These are phyloP conservation scores for Coniophora puteana DNA, from an alignment of 1,284 basidiomycete species.

Conservation along the genomic window DNA sequence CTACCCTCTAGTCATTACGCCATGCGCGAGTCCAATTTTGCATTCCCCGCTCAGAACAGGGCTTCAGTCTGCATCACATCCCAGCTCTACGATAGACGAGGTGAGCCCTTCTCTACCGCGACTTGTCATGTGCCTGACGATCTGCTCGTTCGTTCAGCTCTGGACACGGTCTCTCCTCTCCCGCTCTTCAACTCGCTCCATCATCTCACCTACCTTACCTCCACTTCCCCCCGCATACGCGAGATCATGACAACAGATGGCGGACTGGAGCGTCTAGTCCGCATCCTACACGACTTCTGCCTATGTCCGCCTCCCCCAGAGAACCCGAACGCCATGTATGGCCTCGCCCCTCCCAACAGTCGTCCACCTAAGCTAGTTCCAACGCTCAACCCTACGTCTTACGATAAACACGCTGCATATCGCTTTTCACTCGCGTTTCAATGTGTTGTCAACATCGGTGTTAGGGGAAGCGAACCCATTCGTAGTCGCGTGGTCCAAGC, in stretches of 20 bases:
- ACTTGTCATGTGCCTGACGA: slow-evolving; percentile 7
- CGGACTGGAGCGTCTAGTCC: slow-evolving; percentile 92
- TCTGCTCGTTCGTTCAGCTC: slow-evolving; percentile 50
- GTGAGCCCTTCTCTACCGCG: too few species aligned
- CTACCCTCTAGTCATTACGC: slow-evolving; percentile 5
- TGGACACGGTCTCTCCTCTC: slow-evolving; percentile 89
- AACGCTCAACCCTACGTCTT: slow-evolving; percentile 61
- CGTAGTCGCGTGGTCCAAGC: slow-evolving; percentile 94
- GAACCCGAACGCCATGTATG: slow-evolving; percentile 69
- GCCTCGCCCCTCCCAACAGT: slow-evolving; percentile 59
- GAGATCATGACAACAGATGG: slow-evolving; percentile 99
- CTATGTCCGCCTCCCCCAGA: slow-evolving; percentile 73
- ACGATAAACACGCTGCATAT: slow-evolving; percentile 82
- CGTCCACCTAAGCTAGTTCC: slow-evolving; percentile 51
- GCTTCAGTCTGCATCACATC: slow-evolving; percentile 94
- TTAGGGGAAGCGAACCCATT: slow-evolving; percentile 92
- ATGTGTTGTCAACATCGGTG: slow-evolving; percentile 97
- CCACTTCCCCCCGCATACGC: slow-evolving; percentile 94
- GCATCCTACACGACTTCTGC: slow-evolving; percentile 88
- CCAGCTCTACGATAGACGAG: slow-evolving; percentile 93
- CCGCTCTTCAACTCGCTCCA: slow-evolving; percentile 97
- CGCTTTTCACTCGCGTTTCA: slow-evolving; percentile 93
- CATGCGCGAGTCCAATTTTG: slow-evolving; percentile 98
- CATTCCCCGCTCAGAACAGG: slow-evolving; percentile 92
- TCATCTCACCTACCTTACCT: slow-evolving; percentile 95